Evolutionary conservation across 2,329 filamentous ascomycete genomes (phyloP), one percentile per base, ranked within the genome.

Genomic region (Penicillium olsonii): DNA sequence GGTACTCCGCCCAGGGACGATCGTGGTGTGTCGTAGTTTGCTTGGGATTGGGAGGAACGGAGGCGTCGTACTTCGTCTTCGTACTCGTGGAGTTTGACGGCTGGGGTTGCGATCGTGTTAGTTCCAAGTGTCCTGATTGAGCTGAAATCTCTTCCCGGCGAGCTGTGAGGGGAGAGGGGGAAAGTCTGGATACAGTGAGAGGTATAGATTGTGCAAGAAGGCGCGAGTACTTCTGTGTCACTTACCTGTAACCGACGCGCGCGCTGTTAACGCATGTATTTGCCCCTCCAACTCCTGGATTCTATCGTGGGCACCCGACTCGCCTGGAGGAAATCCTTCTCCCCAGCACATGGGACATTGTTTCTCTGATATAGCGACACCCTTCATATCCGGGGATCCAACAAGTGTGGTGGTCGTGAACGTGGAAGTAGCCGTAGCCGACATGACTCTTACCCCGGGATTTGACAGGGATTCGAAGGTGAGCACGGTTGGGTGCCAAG

Each of bases 51-150:
- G 6, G 55, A 42, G 26, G 67, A 59, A 62, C 68, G 69, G 26
- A 85, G 70, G 43, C 71, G 72, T 46, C 75, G 79, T 19, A 85
- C 70, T 63, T 85, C 80, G 56, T 84, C 81, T 73, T 85, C 83
- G 67, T 84, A 85, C 65, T 84, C 79, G 61, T 81, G 80, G 55
- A 84, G 77, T 65, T 75, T 83, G 57, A 78, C 75, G 41, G 77
- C 80, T 81, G 59, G 31, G 15, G 17, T 48, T 35, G 37, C 29
- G 33, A 44, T 48, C 18, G 33, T 26, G 33, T 48, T 22, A 35
- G 39, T 18, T 22, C 4, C 2, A 19, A 15, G 33, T 2, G 27
- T 27, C 20, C 38, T 33, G 17, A n/a, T 35, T 38, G 19, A 14
- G 27, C 12, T 11, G 18, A 35, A 35, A 17, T 17, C 33, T 35